Base-by-base conservation (phyloP, 2,329 filamentous ascomycete species). In the Colletotrichum sp. region DNA sequence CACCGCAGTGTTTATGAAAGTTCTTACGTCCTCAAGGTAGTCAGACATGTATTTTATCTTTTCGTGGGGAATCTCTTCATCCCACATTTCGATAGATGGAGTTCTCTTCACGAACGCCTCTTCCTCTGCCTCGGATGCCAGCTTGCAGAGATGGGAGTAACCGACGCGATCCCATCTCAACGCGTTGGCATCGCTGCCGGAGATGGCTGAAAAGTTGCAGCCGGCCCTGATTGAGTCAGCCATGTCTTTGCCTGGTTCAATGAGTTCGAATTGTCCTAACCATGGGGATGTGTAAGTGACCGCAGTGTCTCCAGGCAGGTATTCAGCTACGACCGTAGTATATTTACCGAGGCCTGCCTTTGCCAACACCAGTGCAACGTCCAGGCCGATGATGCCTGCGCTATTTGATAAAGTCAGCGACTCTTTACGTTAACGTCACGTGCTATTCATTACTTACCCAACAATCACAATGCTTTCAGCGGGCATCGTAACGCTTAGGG, bases 181-280 rank as follows among this genome's bases (percentile, higher is more conserved):
- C 0, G 85, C 86, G 66, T 87, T 87, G 18, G 79, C 76, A 66
- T 87, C 85, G 15, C 78, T 83, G 36, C 85, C 85, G 1, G 86
- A 87, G 64, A 87, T 85, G 59, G 84, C 85, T 1, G 86, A 87
- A 76, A 87, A 87, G 77, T 87, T 87, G 74, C 84, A 86, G 5
- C 86, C 86, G 15, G 86, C 86, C 84, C 85, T 83, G 21, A 5
- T 2, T 18, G 15, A 16, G 52, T 57, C 21, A 57, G 52, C 9
- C 52, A 26, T 26, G 13, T 12, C 39, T 48, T 48, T 43, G 39
- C 9, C 9, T 24, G 28, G 7, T 55, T 36, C 18, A 28, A 43
- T 67, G 24, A 67, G 59, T 36, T 24, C 0, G 24, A 10, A 26
- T 10, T 4, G 6, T 36, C 18, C 15, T 60, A 74, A 85, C 85